Evolutionary conservation across 2,329 filamentous ascomycete genomes (phyloP).

Genomic region (Coniochaeta ligniaria): DNA sequence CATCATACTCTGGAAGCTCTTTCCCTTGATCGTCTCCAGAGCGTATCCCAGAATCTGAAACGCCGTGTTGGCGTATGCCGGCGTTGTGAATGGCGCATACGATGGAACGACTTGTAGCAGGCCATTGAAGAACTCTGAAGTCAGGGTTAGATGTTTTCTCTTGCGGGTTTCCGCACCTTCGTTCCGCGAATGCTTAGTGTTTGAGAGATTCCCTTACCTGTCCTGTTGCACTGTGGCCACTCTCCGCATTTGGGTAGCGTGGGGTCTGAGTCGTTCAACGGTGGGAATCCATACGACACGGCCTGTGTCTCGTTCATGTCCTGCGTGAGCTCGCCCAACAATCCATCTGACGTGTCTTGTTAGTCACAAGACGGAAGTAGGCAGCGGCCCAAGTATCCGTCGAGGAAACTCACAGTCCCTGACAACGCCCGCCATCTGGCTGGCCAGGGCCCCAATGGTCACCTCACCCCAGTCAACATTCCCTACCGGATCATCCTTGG

Average conservation of each 20-base stretch:
- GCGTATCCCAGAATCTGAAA: conserved; percentile 1
- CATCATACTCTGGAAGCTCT: not conserved
- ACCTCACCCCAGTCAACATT: conserved; percentile 8
- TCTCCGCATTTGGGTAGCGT: conserved; percentile 6
- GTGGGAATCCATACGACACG: conserved; percentile 12
- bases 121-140: conserved; percentile 3
- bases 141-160: not conserved
- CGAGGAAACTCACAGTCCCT: not conserved
- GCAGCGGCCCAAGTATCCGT: not conserved
- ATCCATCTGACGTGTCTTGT: not conserved
- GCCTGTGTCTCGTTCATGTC: conserved; percentile 1
- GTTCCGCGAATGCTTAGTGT: not conserved
- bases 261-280: conserved; percentile 12
- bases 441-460: conserved; percentile 20
- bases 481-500: conserved; percentile 5
- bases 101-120: not conserved
- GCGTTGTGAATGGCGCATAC: conserved; percentile 2
- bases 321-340: not conserved
- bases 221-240: conserved; percentile 7
- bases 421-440: conserved; percentile 17
- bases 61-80: conserved; percentile 3
- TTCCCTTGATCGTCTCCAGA: not conserved
- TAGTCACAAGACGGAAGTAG: not conserved
- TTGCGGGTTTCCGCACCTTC: not conserved
- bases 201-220: conserved; percentile 6